Evolutionary conservation across 495 filamentous ascomycete genomes (phyloP).

Genomic region (Penicillium ucsense): DNA sequence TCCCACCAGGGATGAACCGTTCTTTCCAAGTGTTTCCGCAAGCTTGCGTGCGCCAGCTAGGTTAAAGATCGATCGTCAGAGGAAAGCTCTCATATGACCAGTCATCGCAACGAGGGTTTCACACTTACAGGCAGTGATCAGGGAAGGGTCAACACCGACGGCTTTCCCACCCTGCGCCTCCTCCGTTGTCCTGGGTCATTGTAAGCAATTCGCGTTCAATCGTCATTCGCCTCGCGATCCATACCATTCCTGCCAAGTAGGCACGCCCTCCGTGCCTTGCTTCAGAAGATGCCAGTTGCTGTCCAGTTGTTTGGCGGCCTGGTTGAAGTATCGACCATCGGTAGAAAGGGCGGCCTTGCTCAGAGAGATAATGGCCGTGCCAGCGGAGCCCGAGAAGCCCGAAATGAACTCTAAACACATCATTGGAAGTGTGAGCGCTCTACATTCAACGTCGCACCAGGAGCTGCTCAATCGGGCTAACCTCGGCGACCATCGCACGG

Average conservation of each 20-base stretch:
- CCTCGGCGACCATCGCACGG: conserved; percentile 84
- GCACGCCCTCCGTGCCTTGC: conserved; percentile 85
- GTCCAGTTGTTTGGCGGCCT: conserved; percentile 87
- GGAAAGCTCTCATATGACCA: too few species aligned
- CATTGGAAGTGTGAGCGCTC: too few species aligned
- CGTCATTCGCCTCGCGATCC: background rate
- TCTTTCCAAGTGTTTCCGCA: conserved; percentile 75
- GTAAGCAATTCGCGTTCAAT: conserved; percentile 10
- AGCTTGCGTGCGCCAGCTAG: conserved; percentile 74
- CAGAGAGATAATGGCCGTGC: conserved; percentile 78
- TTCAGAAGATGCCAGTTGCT: conserved; percentile 87
- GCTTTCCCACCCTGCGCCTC: conserved; percentile 75
- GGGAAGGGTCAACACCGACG: conserved; percentile 84
- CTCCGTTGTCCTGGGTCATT: conserved; percentile 52
- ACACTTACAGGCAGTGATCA: conserved; percentile 64
- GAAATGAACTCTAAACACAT: conserved; percentile 61
- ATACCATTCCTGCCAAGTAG: conserved; percentile 97
- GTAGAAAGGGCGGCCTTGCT: conserved; percentile 87
- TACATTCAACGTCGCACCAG: too few species aligned
- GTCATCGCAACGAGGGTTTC: background rate
- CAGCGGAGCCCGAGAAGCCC: conserved; percentile 92
- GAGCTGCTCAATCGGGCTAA: conserved; percentile 20
- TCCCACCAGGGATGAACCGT: conserved; percentile 62
- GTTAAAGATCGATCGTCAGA: conserved; percentile 6
- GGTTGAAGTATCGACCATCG: conserved; percentile 97